These are phyloP conservation scores for Xylariaceae sp. DNA, from an alignment of 2,329 filamentous ascomycete species.

Conservation along the genomic window DNA sequence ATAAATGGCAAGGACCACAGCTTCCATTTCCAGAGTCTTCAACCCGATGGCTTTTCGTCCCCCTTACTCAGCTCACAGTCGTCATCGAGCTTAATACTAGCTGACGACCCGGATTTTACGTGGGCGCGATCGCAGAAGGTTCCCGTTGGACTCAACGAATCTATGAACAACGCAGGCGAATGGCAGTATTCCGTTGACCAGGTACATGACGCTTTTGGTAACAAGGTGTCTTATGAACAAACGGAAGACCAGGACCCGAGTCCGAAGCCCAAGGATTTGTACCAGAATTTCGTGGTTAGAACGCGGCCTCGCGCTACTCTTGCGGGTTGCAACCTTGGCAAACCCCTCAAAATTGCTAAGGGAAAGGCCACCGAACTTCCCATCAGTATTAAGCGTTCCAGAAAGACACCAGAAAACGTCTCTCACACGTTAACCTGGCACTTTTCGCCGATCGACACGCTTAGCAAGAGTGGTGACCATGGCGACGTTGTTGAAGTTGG, in stretches of 20 bases:
- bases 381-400: conserved; percentile 70
- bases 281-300: conserved; percentile 83
- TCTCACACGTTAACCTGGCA: conserved; percentile 79
- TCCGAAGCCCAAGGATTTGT: conserved; percentile 66
- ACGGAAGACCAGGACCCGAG: conserved; percentile 73
- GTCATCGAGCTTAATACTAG: conserved; percentile 62
- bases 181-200: conserved; percentile 94
- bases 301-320: conserved; percentile 81
- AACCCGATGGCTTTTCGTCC: conserved; percentile 84
- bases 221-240: conserved; percentile 76
- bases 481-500: conserved; percentile 64
- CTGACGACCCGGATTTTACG: conserved; percentile 70
- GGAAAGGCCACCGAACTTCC: conserved; percentile 73
- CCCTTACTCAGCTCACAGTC: conserved; percentile 71
- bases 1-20: conserved; percentile 84
- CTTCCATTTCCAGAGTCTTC: conserved; percentile 91
- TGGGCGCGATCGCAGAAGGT: conserved; percentile 83
- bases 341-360: conserved; percentile 82
- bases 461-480: conserved; percentile 75
- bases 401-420: conserved; percentile 63
- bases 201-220: conserved; percentile 89
- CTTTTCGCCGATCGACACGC: conserved; percentile 76
- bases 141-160: conserved; percentile 86
- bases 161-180: conserved; percentile 76
- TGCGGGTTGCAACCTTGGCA: conserved; percentile 77